Evolutionary conservation across 108 stramenopile species (phyloP).

Genomic region (Cyclotella cryptica): DNA sequence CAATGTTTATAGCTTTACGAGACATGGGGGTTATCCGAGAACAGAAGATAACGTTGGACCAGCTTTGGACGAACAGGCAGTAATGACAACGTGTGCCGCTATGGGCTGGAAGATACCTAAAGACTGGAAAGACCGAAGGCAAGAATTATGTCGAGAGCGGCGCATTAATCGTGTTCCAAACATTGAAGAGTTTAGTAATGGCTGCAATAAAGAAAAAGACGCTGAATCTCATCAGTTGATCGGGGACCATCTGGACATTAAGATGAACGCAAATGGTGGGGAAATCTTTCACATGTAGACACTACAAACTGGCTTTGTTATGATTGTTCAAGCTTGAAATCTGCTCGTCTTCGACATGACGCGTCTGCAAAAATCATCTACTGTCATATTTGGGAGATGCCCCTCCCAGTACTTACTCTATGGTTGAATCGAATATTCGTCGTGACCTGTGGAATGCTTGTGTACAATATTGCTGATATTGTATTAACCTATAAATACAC

Average conservation of each 20-base stretch:
- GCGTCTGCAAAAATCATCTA: too few species aligned
- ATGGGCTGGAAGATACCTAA: conserved; percentile 2
- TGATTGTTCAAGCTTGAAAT: too few species aligned
- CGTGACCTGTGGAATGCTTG: too few species aligned
- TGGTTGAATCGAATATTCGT: too few species aligned
- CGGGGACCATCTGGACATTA: background rate
- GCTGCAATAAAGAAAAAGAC: conserved; percentile 3
- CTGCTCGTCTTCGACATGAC: too few species aligned
- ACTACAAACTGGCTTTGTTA: background rate
- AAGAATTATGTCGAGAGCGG: background rate
- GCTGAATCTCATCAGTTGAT: background rate
- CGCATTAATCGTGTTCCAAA: background rate
- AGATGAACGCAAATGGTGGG: background rate
- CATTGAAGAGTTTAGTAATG: background rate
- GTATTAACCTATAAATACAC: too few species aligned
- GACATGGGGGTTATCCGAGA: conserved; percentile 3
- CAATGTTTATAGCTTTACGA: conserved; percentile 3
- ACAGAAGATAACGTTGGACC: conserved; percentile 10
- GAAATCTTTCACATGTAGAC: background rate
- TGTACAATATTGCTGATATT: too few species aligned
- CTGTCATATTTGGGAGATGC: too few species aligned
- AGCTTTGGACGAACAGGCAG: conserved; percentile 3
- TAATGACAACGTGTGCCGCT: conserved; percentile 11
- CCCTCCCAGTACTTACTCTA: too few species aligned
- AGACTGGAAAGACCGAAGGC: conserved; percentile 6